Conservation (phyloP, 1,284 basidiomycete genomes). For the Papiliotrema laurentii region DNA sequence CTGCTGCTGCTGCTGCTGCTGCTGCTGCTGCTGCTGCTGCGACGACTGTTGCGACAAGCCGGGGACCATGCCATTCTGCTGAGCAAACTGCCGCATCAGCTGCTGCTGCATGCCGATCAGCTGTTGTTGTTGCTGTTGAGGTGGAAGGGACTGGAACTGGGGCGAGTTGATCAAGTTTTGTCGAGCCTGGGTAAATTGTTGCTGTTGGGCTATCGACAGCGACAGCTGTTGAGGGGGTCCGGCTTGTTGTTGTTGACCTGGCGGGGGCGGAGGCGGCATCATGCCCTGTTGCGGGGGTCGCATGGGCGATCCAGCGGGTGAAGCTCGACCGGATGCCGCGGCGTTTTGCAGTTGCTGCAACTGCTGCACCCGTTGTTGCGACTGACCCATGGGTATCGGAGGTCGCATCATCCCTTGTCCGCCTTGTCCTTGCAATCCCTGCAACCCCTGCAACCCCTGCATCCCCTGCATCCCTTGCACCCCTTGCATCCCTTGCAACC, state of each 20-base stretch:
- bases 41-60: constrained; percentile 8
- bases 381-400: constrained; percentile 23
- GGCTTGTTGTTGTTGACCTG: background rate
- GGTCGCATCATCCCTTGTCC: constrained; percentile 19
- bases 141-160: constrained; percentile 2
- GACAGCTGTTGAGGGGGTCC: background rate
- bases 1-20: constrained; percentile 23
- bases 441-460: constrained; percentile 22
- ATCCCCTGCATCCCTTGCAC: constrained; percentile 1
- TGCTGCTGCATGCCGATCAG: constrained; percentile 16
- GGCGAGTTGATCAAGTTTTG: background rate
- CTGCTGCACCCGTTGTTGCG: constrained; percentile 6
- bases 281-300: background rate
- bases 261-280: constrained; percentile 4
- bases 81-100: constrained; percentile 5
- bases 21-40: constrained; percentile 15
- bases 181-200: constrained; percentile 1
- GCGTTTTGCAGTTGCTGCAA: background rate
- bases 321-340: background rate
- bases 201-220: constrained; percentile 2
- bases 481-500: constrained; percentile 2
- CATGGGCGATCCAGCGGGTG: background rate
- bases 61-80: constrained; percentile 8
- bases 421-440: constrained; percentile 29
- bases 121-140: constrained; percentile 10